Conservation (phyloP, 2,329 filamentous ascomycete species). For the Sclerotinia borealis region DNA sequence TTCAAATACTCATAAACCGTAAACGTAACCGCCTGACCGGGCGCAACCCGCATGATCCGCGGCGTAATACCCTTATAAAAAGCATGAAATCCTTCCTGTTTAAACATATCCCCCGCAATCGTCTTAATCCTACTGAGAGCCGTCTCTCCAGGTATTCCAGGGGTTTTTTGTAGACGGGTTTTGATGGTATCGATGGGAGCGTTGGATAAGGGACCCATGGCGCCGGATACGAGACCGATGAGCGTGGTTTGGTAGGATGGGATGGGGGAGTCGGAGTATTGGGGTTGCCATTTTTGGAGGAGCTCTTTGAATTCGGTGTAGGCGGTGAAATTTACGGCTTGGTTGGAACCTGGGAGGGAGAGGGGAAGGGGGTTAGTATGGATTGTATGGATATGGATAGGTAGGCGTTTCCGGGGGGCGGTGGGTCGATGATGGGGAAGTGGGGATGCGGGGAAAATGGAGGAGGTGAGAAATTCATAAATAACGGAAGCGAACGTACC, state of each 20-base stretch:
- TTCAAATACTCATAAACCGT: constrained; percentile 74
- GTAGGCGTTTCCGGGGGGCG: background rate
- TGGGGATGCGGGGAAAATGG: background rate
- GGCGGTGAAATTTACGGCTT: constrained; percentile 97
- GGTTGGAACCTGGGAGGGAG: constrained; percentile 52
- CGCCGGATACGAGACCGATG: constrained; percentile 81
- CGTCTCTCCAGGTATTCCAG: constrained; percentile 72
- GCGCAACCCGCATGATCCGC: constrained; percentile 92
- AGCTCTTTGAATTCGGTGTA: constrained; percentile 88
- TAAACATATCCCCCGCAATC: constrained; percentile 83
- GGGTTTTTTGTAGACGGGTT: constrained; percentile 87
- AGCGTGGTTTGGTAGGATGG: constrained; percentile 86
- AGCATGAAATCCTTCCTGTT: constrained; percentile 86
- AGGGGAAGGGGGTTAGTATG: background rate
- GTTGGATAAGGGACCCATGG: constrained; percentile 93
- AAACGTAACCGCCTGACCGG: constrained; percentile 77
- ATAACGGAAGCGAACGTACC: constrained; percentile 43
- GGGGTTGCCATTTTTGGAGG: constrained; percentile 66
- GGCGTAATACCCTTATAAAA: constrained; percentile 99
- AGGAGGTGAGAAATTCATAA: background rate
- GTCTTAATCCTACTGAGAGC: constrained; percentile 70
- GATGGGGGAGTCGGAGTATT: constrained; percentile 58
- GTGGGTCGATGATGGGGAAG: background rate
- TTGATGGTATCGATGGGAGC: constrained; percentile 99
- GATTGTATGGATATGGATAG: background rate